These are phyloP conservation scores for Russula olivacea DNA, from an alignment of 768 basidiomycete genomes.

Conservation along the genomic window DNA sequence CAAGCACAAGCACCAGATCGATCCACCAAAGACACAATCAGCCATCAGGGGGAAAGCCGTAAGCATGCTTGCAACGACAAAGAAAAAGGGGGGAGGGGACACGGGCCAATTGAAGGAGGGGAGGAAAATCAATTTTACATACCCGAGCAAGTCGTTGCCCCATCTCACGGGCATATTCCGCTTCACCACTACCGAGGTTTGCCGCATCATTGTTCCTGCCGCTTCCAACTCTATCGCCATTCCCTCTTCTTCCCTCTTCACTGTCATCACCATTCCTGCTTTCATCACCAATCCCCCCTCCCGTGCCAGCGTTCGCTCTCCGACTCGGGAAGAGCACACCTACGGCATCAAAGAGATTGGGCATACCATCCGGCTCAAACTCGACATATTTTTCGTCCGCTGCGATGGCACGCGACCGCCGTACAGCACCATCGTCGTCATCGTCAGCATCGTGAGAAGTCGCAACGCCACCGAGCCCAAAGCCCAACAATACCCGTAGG, in stretches of 20 bases:
- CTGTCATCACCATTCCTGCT: conserved; percentile 33
- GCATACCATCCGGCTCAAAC: conserved; percentile 74
- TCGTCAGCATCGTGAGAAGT: neutral
- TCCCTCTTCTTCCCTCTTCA: conserved; percentile 50
- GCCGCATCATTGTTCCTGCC: conserved; percentile 37
- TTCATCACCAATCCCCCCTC: conserved; percentile 28
- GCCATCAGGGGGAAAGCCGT: conserved; percentile 11
- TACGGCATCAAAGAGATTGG: conserved; percentile 57
- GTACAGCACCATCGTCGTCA: neutral
- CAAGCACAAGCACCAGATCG: neutral
- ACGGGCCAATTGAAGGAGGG: neutral
- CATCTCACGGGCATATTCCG: conserved; percentile 74
- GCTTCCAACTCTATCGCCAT: conserved; percentile 82
- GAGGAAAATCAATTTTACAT: conserved; percentile 29
- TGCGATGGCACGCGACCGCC: neutral
- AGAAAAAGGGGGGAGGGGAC: neutral
- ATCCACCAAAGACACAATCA: neutral
- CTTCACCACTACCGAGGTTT: conserved; percentile 46
- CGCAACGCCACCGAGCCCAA: conserved; percentile 49
- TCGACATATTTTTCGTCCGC: conserved; percentile 41
- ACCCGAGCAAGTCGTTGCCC: conserved; percentile 62
- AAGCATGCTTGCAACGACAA: neutral
- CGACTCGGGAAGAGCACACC: conserved; percentile 59
- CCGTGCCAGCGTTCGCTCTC: conserved; percentile 28
- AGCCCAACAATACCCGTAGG: conserved; percentile 63